phyloP scores from a whole-genome alignment of 345 rosid species.

The Psidium guajava region DNA sequence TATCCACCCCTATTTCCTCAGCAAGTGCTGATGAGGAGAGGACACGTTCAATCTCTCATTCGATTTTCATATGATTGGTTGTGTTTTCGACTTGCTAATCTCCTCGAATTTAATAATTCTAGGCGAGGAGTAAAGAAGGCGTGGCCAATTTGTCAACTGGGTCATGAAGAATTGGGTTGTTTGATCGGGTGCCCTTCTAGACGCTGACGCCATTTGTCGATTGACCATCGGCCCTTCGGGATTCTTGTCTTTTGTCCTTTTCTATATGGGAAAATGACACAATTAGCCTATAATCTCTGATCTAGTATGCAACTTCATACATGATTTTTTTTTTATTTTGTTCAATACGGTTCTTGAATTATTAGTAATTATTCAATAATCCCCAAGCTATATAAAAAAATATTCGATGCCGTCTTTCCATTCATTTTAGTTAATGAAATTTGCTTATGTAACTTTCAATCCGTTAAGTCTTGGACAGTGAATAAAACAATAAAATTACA shows the following conservation, averaged over 20 bases:
- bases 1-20: background rate
- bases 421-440: background rate
- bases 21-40: background rate
- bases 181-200: background rate
- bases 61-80: background rate
- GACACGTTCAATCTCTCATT: background rate
- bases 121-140: background rate
- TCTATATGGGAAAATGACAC: background rate
- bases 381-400: background rate
- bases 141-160: background rate
- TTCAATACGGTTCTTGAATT: accelerated
- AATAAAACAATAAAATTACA: background rate
- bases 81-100: background rate
- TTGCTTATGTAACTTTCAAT: background rate
- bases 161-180: background rate
- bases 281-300: accelerated
- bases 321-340: background rate
- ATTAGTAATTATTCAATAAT: background rate
- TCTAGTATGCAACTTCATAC: accelerated
- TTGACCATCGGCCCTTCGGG: background rate
- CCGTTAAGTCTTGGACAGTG: background rate
- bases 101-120: background rate
- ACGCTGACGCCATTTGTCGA: background rate
- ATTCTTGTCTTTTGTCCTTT: background rate
- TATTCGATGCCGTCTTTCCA: background rate